phyloP scores from a whole-genome alignment of 305 asterid genomes.

The Solanum hybrid region DNA sequence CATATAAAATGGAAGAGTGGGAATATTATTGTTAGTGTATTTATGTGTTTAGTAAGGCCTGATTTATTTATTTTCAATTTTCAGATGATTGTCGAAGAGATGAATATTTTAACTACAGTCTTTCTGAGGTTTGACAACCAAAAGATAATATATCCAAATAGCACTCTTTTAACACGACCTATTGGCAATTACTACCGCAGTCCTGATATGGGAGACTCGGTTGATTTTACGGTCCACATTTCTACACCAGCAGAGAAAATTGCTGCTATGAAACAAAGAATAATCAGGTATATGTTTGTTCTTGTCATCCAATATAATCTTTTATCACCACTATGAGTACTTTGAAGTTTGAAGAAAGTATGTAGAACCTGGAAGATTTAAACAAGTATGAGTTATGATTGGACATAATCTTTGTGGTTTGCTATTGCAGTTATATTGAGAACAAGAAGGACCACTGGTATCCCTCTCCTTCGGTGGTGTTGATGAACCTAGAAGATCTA shows the following conservation, averaged over 20 bases:
- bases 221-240: slow-evolving; percentile 56
- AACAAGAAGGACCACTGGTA: slow-evolving; percentile 62
- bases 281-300: slow-evolving; percentile 28
- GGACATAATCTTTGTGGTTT: background rate
- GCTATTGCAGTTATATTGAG: slow-evolving; percentile 46
- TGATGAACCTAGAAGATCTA: slow-evolving; percentile 41
- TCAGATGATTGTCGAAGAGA: slow-evolving; percentile 78
- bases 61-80: background rate
- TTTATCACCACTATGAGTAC: background rate
- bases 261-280: slow-evolving; percentile 40
- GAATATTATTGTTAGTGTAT: background rate
- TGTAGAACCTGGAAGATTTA: background rate
- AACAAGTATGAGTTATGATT: background rate
- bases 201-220: slow-evolving; percentile 74
- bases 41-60: background rate
- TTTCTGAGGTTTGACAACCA: slow-evolving; percentile 58
- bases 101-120: slow-evolving; percentile 71
- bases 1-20: background rate
- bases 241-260: slow-evolving; percentile 69
- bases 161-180: slow-evolving; percentile 56
- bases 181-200: slow-evolving; percentile 67
- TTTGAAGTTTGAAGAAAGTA: background rate
- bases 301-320: background rate
- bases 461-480: slow-evolving; percentile 39
- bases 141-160: slow-evolving; percentile 59